phyloP scores from a whole-genome alignment of 148 eudicot species.

The Heliamphora exappendiculata region DNA sequence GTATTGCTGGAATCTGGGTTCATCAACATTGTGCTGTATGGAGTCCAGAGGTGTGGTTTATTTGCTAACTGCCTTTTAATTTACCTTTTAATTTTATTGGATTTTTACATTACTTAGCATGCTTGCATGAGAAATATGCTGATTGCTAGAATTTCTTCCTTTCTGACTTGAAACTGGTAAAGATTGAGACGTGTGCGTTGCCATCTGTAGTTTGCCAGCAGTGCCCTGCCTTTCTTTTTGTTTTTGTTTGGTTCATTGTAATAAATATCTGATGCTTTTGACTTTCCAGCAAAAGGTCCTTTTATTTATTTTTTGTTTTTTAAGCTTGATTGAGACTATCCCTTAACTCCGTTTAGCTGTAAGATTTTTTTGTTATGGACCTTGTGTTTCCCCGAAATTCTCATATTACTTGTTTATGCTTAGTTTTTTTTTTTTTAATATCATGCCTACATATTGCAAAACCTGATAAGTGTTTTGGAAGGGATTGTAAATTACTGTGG shows the following conservation, averaged over 20 bases:
- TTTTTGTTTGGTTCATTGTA: not conserved
- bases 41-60: slow-evolving; percentile 90
- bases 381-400: not conserved
- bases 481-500: not conserved
- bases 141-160: not conserved
- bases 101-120: not conserved
- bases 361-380: not conserved
- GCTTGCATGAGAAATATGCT: not conserved
- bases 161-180: not conserved
- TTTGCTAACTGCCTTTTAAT: slow-evolving; percentile 13
- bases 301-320: too few species aligned
- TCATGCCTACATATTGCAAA: not conserved
- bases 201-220: not conserved
- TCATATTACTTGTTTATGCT: not conserved
- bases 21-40: slow-evolving; percentile 99
- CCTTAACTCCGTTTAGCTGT: not conserved
- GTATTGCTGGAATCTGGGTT: slow-evolving; percentile 96
- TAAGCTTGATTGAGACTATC: not conserved
- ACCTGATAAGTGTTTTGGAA: not conserved
- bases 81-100: slow-evolving; percentile 12
- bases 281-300: not conserved
- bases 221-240: not conserved
- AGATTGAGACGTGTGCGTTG: not conserved
- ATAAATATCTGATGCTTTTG: not conserved
- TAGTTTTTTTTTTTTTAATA: not conserved